Evolutionary conservation across 2,329 filamentous ascomycete species (phyloP).

Genomic region (Ophiosphaerella narmari): DNA sequence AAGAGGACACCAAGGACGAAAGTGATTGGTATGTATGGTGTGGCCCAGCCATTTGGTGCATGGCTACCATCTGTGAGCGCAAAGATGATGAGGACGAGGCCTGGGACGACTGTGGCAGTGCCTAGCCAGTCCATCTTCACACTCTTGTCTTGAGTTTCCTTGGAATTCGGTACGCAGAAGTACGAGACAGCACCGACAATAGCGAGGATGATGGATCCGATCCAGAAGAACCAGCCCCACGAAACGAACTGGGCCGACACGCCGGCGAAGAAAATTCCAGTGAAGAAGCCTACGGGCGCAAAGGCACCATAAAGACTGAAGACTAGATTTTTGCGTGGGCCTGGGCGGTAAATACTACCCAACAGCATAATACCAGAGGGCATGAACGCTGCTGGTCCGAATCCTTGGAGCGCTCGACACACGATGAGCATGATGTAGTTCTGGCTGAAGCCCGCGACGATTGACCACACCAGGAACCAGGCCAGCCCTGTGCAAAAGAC

Average conservation of each 20-base stretch:
- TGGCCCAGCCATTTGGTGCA: conserved; percentile 71
- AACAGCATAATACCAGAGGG: conserved; percentile 70
- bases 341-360: conserved; percentile 67
- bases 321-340: conserved; percentile 70
- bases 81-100: conserved; percentile 72
- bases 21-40: conserved; percentile 70
- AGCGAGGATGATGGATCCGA: conserved; percentile 40
- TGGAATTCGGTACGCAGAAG: conserved; percentile 35
- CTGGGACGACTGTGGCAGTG: conserved; percentile 48
- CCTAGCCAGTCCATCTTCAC: conserved; percentile 48
- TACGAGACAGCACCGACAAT: conserved; percentile 35
- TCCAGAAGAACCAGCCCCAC: conserved; percentile 44
- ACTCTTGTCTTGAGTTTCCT: conserved; percentile 10
- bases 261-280: conserved; percentile 44
- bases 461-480: conserved; percentile 70
- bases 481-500: conserved; percentile 66
- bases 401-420: conserved; percentile 73
- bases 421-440: conserved; percentile 73
- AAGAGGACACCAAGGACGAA: conserved; percentile 67
- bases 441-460: conserved; percentile 71
- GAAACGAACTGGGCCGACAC: conserved; percentile 34
- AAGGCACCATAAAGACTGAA: conserved; percentile 64
- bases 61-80: conserved; percentile 75
- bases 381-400: conserved; percentile 74
- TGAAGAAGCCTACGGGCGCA: conserved; percentile 54